phyloP scores from a whole-genome alignment of 2,329 filamentous ascomycete genomes.

The Colletotrichum brevisporum region DNA sequence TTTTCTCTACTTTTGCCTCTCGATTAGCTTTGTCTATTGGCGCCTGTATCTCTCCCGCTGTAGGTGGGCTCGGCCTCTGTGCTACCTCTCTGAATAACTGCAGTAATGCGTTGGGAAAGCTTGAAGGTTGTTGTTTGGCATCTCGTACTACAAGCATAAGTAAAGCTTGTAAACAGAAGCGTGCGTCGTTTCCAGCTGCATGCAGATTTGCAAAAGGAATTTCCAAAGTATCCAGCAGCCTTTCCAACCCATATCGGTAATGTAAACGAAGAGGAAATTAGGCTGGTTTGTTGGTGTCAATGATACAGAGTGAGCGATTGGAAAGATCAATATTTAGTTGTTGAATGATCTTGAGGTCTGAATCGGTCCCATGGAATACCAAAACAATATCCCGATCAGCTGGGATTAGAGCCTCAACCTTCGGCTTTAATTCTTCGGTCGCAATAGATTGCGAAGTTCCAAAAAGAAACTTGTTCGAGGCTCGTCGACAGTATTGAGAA shows the following conservation, averaged over 20 bases:
- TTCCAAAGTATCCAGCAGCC: slow-evolving; percentile 41
- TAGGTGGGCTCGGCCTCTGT: slow-evolving; percentile 3
- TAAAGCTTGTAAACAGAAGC: slow-evolving; percentile 43
- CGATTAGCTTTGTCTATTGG: background rate
- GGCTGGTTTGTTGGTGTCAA: slow-evolving; percentile 46
- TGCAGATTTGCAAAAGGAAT: slow-evolving; percentile 43
- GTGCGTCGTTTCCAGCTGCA: slow-evolving; percentile 47
- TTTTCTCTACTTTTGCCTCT: background rate
- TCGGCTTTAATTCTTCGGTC: slow-evolving; percentile 24
- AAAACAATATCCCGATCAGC: slow-evolving; percentile 13
- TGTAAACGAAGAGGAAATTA: slow-evolving; percentile 44
- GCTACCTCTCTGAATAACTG: background rate
- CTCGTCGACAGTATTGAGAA: slow-evolving; percentile 27
- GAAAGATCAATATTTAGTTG: slow-evolving; percentile 16
- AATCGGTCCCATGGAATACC: slow-evolving; percentile 22
- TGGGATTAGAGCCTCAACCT: slow-evolving; percentile 3
- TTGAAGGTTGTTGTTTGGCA: background rate
- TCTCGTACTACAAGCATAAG: slow-evolving; percentile 39
- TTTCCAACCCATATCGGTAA: slow-evolving; percentile 43
- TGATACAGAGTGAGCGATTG: slow-evolving; percentile 41
- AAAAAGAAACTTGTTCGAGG: slow-evolving; percentile 38
- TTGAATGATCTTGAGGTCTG: slow-evolving; percentile 26
- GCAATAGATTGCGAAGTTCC: slow-evolving; percentile 31
- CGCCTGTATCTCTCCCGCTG: background rate
- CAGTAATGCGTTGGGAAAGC: background rate